These are phyloP conservation scores for Orbilia oligospora DNA, from an alignment of 2,329 filamentous ascomycete species.

Conservation along the genomic window DNA sequence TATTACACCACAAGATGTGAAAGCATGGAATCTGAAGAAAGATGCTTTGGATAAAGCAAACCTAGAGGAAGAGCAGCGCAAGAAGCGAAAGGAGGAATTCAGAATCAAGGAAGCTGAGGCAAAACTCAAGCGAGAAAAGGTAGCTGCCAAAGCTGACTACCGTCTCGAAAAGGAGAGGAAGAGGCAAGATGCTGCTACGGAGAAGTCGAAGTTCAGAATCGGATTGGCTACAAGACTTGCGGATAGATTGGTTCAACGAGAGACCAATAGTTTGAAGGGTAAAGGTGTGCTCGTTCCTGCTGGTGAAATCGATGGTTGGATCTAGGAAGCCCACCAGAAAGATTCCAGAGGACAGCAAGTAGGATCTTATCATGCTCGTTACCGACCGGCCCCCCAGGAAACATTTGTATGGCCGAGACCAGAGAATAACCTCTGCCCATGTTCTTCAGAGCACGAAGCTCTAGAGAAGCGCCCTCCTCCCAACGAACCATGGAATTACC, in stretches of 20 bases:
- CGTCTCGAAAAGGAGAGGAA: conserved; percentile 10
- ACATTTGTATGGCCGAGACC: neutral
- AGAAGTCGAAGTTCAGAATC: conserved; percentile 14
- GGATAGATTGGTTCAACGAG: conserved; percentile 3
- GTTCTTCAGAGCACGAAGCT: too few species aligned
- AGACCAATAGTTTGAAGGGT: neutral
- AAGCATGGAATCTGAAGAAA: neutral
- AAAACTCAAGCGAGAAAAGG: conserved; percentile 14
- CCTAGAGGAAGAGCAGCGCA: neutral
- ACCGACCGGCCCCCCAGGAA: neutral
- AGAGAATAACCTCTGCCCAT: too few species aligned
- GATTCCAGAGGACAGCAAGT: neutral
- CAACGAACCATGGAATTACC: too few species aligned
- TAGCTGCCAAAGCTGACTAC: conserved; percentile 7
- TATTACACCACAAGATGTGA: neutral
- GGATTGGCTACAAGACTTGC: conserved; percentile 8
- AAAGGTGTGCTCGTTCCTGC: conserved; percentile 1
- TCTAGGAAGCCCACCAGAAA: conserved; percentile 8
- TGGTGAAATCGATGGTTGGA: conserved; percentile 21
- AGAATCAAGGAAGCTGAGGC: conserved; percentile 4
- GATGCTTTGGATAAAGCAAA: neutral
- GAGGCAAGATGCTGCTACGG: neutral
- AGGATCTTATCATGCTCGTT: neutral
- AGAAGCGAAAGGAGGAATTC: neutral
- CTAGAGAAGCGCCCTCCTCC: too few species aligned